These are phyloP conservation scores for Epithemia pelagica DNA, from an alignment of 108 stramenopile genomes.

Conservation along the genomic window DNA sequence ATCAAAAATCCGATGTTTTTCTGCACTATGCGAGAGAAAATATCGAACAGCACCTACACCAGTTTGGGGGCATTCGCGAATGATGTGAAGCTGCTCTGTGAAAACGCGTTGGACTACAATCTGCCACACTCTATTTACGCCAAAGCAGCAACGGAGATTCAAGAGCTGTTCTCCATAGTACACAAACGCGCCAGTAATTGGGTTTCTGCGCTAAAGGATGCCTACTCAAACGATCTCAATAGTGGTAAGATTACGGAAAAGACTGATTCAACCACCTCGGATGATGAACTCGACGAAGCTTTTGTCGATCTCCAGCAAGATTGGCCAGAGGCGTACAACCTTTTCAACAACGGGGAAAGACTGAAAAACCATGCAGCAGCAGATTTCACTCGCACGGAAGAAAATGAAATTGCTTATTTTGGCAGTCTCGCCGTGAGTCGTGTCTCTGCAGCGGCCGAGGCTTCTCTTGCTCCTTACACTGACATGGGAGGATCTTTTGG, in stretches of 20 bases:
- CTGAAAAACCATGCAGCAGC: slow-evolving; percentile 37
- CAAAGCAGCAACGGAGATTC: slow-evolving; percentile 64
- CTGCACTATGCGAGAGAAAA: slow-evolving; percentile 52
- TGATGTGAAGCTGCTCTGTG: slow-evolving; percentile 59
- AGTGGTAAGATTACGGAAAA: slow-evolving; percentile 6
- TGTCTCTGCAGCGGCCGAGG: slow-evolving; percentile 56
- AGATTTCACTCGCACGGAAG: slow-evolving; percentile 68
- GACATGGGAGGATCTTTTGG: slow-evolving; percentile 35
- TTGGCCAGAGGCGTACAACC: slow-evolving; percentile 76
- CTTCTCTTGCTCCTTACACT: slow-evolving; percentile 40
- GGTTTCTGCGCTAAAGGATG: slow-evolving; percentile 59
- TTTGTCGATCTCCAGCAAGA: slow-evolving; percentile 50
- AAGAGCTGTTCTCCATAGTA: slow-evolving; percentile 49
- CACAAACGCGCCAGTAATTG: slow-evolving; percentile 58
- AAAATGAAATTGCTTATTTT: slow-evolving; percentile 83
- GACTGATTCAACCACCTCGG: slow-evolving; percentile 14
- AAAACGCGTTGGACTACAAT: slow-evolving; percentile 67
- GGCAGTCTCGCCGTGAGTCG: slow-evolving; percentile 64
- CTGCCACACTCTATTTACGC: slow-evolving; percentile 71
- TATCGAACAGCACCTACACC: slow-evolving; percentile 45
- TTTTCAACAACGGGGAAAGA: slow-evolving; percentile 60
- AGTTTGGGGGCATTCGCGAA: slow-evolving; percentile 62
- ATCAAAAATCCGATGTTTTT: slow-evolving; percentile 73
- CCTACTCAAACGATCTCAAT: slow-evolving; percentile 42
- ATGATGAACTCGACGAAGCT: slow-evolving; percentile 21